Conservation (phyloP, 169 alveolate species). For the Plasmodium gonderi region DNA sequence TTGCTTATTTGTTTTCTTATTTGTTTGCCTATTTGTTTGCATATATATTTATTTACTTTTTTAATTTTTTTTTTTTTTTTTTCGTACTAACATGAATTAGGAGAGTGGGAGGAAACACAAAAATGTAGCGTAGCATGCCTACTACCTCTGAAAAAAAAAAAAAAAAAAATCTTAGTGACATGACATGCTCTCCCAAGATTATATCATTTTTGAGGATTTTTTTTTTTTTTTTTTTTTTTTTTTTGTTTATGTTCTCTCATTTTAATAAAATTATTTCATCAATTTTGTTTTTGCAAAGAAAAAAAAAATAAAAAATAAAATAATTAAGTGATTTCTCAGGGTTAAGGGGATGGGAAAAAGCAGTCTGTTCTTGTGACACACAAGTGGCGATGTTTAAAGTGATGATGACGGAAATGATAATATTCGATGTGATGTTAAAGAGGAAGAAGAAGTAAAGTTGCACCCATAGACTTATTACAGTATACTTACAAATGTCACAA, state of each 20-base stretch:
- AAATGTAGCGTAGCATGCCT: not conserved
- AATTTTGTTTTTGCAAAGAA: not conserved
- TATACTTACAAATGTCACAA: too few species aligned
- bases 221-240: too few species aligned
- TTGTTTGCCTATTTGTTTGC: not conserved
- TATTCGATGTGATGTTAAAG: too few species aligned
- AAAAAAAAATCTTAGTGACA: too few species aligned
- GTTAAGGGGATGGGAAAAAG: not conserved
- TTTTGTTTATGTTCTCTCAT: too few species aligned
- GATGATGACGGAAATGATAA: too few species aligned
- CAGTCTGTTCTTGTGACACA: too few species aligned
- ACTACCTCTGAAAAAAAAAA: too few species aligned
- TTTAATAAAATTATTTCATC: not conserved
- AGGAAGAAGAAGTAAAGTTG: too few species aligned
- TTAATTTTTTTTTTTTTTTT: not conserved
- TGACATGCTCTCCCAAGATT: too few species aligned
- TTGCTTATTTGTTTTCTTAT: not conserved
- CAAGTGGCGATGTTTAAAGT: too few species aligned
- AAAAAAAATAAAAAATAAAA: slow-evolving; percentile 17
- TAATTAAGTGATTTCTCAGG: not conserved
- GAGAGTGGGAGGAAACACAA: not conserved
- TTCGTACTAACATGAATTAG: not conserved
- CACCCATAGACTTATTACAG: too few species aligned
- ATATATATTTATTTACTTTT: not conserved
- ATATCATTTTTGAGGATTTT: not conserved